phyloP scores from a whole-genome alignment of 768 basidiomycete species.

The Punctularia strigosozonata region DNA sequence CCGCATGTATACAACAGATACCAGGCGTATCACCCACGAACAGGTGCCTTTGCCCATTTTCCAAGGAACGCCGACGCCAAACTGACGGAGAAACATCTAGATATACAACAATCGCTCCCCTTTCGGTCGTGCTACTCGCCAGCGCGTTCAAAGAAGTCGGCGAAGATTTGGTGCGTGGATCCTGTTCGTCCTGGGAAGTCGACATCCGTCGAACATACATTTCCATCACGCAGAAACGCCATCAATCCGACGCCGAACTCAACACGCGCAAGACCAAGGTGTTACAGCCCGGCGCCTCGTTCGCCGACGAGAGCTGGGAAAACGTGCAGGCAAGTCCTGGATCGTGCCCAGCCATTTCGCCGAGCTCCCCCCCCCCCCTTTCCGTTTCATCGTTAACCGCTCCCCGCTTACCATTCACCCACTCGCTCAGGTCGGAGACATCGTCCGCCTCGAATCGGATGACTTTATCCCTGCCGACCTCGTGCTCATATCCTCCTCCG shows the following conservation, averaged over 20 bases:
- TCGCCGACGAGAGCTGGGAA: conserved; percentile 75
- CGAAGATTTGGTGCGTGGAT: conserved; percentile 72
- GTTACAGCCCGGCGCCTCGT: conserved; percentile 48
- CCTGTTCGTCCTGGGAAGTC: neutral
- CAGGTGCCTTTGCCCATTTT: too few relatives aligned
- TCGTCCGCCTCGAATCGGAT: conserved; percentile 82
- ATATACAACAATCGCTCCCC: conserved; percentile 93
- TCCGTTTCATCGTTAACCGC: too few relatives aligned
- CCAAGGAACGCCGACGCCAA: too few relatives aligned
- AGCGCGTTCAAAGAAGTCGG: conserved; percentile 94
- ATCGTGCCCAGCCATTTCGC: too few relatives aligned
- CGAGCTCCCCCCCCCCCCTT: too few relatives aligned
- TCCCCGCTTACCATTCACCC: too few relatives aligned
- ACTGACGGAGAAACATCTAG: too few relatives aligned
- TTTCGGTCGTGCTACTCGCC: conserved; percentile 79
- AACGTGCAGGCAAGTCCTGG: too few relatives aligned
- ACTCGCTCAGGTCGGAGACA: conserved; percentile 91
- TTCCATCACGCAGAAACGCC: conserved; percentile 62
- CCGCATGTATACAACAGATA: conserved; percentile 94
- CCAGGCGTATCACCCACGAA: conserved; percentile 97
- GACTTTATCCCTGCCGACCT: conserved; percentile 96
- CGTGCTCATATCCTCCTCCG: conserved; percentile 76
- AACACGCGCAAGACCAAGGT: conserved; percentile 78
- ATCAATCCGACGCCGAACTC: conserved; percentile 87
- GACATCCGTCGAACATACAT: conserved; percentile 8